Base-by-base conservation (phyloP, 192 early-diverging fungal species). In the Physocladia obscura region DNA sequence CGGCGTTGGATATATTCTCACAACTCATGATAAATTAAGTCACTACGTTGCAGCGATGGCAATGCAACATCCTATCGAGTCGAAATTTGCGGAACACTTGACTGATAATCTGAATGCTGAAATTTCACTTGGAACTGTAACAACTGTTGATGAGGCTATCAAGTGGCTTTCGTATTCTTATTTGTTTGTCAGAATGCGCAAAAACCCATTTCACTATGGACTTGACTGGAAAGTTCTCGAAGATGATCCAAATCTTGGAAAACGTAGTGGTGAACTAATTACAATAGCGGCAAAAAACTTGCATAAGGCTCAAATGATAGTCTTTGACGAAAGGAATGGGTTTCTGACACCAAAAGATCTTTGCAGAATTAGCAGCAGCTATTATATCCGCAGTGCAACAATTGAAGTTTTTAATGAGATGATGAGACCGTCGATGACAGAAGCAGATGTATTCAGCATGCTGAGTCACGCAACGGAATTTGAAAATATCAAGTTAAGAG, bases 91-190 rank as follows among this genome's bases (percentile, higher is more conserved):
- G 13, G 77, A 84, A 29, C 86, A 90, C 30, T 81, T 98, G 73
- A 84, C 89, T 17, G 94, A 99, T 71, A 97, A 97, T 76, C 83
- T 99, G 49, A 99, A 99, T 74, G 98, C 98, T 35, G 98, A 99
- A 30, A 89, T 99, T 47, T 88, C 91, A 0, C 76, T 99, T 4
- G 98, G 98, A 27, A 97, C 96, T 0, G 94, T 99, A 1, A 95
- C 94, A 32, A 97, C 86, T 56, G 77, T 98, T 36, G 92, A 95
- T 69, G 98, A 99, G 79, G 98, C 91, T 8, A 92, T 97, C 6
- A 82, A 85, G 3, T 99, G 98, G 98, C 89, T 99, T 47, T 89
- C 94, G 34, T 99, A 98, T 79, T 98, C 98, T 1, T 99, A 96
- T 74, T 79, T 97, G 49, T 94, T 89, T 71, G 93, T 98, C 4